Conservation (phyloP, 2,329 filamentous ascomycete species). For the Colletotrichum liriopes region DNA sequence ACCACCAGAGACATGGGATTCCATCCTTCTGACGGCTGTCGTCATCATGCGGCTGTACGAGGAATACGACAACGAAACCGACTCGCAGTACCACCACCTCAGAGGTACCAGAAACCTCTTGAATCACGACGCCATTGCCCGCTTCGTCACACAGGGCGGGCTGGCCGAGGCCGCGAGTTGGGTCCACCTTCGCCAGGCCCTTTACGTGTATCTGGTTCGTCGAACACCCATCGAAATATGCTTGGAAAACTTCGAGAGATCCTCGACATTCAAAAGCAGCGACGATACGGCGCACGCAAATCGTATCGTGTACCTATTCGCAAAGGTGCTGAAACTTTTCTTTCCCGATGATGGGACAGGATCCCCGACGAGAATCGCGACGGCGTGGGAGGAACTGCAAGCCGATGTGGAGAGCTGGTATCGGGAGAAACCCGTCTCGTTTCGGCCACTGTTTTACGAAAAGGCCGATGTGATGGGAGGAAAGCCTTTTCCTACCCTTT, state of each 20-base stretch:
- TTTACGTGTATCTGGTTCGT: conserved; percentile 54
- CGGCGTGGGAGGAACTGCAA: conserved; percentile 23
- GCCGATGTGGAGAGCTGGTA: conserved; percentile 50
- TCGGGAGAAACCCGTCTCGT: conserved; percentile 49
- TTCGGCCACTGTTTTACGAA: conserved; percentile 53
- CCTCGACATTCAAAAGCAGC: conserved; percentile 38
- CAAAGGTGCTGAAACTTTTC: conserved; percentile 47
- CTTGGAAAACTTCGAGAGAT: conserved; percentile 44
- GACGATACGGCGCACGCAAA: conserved; percentile 45
- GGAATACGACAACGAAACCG: conserved; percentile 53
- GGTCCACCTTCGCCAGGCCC: conserved; percentile 58
- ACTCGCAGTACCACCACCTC: conserved; percentile 58
- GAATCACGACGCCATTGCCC: conserved; percentile 52
- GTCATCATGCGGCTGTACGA: conserved; percentile 66
- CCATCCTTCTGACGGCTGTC: conserved; percentile 63
- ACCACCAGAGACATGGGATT: conserved; percentile 59
- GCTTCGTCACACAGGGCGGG: conserved; percentile 55
- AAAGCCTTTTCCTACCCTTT: conserved; percentile 53
- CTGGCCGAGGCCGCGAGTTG: conserved; percentile 58
- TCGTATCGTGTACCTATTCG: conserved; percentile 45
- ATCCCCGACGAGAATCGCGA: neutral
- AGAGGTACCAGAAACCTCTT: conserved; percentile 56
- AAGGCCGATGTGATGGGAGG: conserved; percentile 45
- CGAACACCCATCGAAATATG: conserved; percentile 43
- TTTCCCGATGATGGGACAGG: conserved; percentile 12